A percentile compares a stretch with the other conserved stretches of the same genome.
phyloP scores from a whole-genome alignment of 2,329 filamentous ascomycete species.

The Parafenestella ontariensis region DNA sequence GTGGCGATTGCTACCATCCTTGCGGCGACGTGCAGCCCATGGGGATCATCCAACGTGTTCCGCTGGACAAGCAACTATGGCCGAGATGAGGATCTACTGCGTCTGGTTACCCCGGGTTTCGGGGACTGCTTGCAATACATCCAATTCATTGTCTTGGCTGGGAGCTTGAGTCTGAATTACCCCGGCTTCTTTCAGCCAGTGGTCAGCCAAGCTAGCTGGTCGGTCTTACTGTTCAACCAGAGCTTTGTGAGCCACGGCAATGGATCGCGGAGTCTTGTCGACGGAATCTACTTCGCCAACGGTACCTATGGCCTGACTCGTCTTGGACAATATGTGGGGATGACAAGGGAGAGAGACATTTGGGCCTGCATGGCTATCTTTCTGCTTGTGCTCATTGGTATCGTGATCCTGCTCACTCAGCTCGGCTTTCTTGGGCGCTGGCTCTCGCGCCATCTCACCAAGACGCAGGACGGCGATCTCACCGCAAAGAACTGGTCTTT shows the following conservation, averaged over 20 bases:
- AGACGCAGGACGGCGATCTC: conserved; percentile 82
- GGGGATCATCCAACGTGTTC: conserved; percentile 90
- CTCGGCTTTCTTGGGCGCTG: conserved; percentile 78
- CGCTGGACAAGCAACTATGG: conserved; percentile 99
- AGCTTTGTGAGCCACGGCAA: conserved; percentile 77
- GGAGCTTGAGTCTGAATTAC: conserved; percentile 85
- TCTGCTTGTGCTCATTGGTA: conserved; percentile 77
- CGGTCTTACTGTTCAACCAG: conserved; percentile 88
- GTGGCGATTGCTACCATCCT: conserved; percentile 83
- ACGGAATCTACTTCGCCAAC: conserved; percentile 86
- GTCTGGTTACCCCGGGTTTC: conserved; percentile 93
- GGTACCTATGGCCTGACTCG: conserved; percentile 80
- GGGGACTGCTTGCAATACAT: conserved; percentile 97
- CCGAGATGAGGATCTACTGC: conserved; percentile 86
- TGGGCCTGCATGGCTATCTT: conserved; percentile 96
- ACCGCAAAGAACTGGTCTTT: conserved; percentile 93
- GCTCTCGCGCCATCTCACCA: conserved; percentile 73
- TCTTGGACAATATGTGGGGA: conserved; percentile 81
- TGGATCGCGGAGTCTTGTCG: conserved; percentile 71
- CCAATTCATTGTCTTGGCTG: conserved; percentile 88
- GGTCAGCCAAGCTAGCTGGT: conserved; percentile 88
- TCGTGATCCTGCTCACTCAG: conserved; percentile 74
- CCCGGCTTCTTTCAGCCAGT: conserved; percentile 95
- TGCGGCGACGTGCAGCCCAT: conserved; percentile 88
- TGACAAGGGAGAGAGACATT: conserved; percentile 76